Evolutionary conservation across 2,329 filamentous ascomycete genomes (phyloP), one percentile per base, ranked within the genome.

Genomic region (Diaporthe humulicola): DNA sequence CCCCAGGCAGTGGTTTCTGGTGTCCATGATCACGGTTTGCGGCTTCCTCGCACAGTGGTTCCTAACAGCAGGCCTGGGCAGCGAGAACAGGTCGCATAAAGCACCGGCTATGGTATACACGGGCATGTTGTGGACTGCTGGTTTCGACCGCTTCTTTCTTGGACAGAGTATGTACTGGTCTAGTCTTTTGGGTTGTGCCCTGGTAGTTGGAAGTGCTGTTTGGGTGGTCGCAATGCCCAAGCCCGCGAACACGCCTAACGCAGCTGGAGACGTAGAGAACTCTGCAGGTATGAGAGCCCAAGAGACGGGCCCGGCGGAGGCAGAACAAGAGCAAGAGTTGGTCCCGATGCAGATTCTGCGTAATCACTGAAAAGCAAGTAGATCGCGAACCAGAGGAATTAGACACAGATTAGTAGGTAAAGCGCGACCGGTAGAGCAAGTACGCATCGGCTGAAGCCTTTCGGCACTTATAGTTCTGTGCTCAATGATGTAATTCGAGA

Each of bases 31-130:
- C 8, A 94, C 93, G 0, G 79, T 91, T 0, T 93, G 93, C 77
- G 96, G 96, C 1, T 66, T 76, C 36, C 45, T 70, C 3, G 73
- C 75, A 5, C 96, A 98, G 88, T 95, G 95, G 78, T 87, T 97
- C n/a, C 85, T 97, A 25, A 97, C 95, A 1, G 89, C 91, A 0
- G 95, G 95, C 0, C 84, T 98, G 61, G 85, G 93, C 36, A 91
- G 93, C 76, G 94, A 96, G 79, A 93, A 93, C 76, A 66, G 45
- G n/a, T 88, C 88, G 30, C 90, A 91, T 78, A 83, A 87, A 60
- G 89, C 89, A 12, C 90, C 88, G 30, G 86, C 87, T 69, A 91
- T 91, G 89, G 83, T 90, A 8, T 90, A 90, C 74, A 90, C 88
- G 12, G 87, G 90, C 57, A 90, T 90, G 87, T 80, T 90, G 48